Base-by-base conservation (phyloP, 2,329 filamentous ascomycete species). In the Sporothrix euskadiensis region DNA sequence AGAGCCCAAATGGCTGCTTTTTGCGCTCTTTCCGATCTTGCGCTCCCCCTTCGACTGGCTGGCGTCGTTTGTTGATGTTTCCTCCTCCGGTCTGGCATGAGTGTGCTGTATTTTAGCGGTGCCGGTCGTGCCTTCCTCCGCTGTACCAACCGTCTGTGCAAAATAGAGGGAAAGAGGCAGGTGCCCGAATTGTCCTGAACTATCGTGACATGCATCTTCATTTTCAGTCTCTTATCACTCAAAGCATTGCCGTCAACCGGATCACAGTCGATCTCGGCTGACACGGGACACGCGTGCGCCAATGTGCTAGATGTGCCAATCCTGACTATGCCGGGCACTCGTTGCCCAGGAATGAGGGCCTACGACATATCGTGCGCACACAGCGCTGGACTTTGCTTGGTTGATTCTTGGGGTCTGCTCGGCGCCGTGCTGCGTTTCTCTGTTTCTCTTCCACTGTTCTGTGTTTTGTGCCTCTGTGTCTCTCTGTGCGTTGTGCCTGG, bases 321-420 rank as follows among this genome's bases (percentile, higher is more conserved):
- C 10, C 10, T 30, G 39, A n/a, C 61, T 26, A 44, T 47, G 61
- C n/a, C 61, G 39, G 61, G 61, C 61, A 19, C 61, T 41, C 57
- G 19, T 12, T 16, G n/a, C 22, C 61, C 61, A 30, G 22, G 61
- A 66, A 47, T 47, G 61, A 14, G 5, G 61, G 61, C 61, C 19
- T 30, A 65, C 61, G 61, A 44, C 61, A 66, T 22, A 47, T 47
- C 22, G 61, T 66, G 61, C 39, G 39, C 57, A 22, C 35, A 63
- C 41, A 63, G 41, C 16, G 9, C 57, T 63, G 32, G 57, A 41
- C 30, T 47, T 19, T 47, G 61, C n/a, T 66, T 47, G 61, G 61
- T 14, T 12, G 39, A 41, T 7, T 39, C 39, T 66, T 66, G 39
- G 61, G 59, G 30, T 35, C 26, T 30, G n/a, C 61, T 66, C 61